These are phyloP conservation scores for Hippophae gyantsensis DNA, from an alignment of 306 rosid genomes.

Conservation along the genomic window DNA sequence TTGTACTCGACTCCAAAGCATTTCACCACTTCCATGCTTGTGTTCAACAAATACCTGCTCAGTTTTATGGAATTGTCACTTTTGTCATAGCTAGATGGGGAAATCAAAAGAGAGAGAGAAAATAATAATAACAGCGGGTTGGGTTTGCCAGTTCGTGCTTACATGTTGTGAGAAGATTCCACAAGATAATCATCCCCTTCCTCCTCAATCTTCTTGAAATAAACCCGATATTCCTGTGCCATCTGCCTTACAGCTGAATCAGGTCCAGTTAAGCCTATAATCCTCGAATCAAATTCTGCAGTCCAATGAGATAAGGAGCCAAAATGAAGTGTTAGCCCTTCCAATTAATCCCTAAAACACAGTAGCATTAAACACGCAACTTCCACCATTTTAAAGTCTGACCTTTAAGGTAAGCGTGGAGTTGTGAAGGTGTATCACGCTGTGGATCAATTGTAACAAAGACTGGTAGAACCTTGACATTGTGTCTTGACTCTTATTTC, in stretches of 20 bases:
- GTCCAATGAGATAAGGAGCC: background rate
- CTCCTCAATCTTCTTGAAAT: slow-evolving; percentile 69
- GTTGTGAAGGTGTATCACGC: slow-evolving; percentile 75
- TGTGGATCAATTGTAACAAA: slow-evolving; percentile 90
- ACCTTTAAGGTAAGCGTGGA: slow-evolving; percentile 78
- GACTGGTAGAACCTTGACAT: slow-evolving; percentile 52
- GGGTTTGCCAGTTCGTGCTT: slow-evolving; percentile 18
- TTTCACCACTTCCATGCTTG: slow-evolving; percentile 73
- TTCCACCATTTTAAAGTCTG: slow-evolving; percentile 5
- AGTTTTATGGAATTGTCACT: slow-evolving; percentile 17
- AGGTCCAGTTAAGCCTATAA: slow-evolving; percentile 71
- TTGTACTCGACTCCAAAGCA: slow-evolving; percentile 77
- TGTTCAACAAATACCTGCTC: slow-evolving; percentile 75
- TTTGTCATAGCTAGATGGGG: slow-evolving; percentile 14
- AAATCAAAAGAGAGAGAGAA: background rate
- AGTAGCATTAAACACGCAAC: too few species aligned
- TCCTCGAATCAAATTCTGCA: slow-evolving; percentile 75
- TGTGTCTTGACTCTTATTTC: slow-evolving; percentile 47
- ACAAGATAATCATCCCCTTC: slow-evolving; percentile 85
- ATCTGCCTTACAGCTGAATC: slow-evolving; percentile 71
- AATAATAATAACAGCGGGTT: too few species aligned
- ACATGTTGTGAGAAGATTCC: slow-evolving; percentile 81
- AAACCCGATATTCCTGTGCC: slow-evolving; percentile 84
- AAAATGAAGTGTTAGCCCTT: slow-evolving; percentile 5
- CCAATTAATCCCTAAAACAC: background rate